A percentile compares a stretch with the other conserved stretches of the same genome.
phyloP scores from a whole-genome alignment of 176 grass and related monocot species.

The Aechmea fasciata region DNA sequence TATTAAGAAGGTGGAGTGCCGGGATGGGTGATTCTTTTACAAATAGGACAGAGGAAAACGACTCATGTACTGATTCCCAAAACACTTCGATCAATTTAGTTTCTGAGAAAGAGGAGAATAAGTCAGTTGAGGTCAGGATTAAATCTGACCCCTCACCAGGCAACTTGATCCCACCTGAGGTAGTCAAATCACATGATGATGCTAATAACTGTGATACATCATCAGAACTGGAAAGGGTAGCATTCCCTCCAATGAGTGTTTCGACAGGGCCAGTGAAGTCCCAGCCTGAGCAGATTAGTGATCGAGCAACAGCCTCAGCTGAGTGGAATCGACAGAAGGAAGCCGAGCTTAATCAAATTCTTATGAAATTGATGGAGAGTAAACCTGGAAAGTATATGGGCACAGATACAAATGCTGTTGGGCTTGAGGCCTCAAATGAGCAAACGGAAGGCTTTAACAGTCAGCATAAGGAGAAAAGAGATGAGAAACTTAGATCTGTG shows the following conservation, averaged over 20 bases:
- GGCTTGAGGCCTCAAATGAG: constrained; percentile 39
- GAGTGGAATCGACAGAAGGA: constrained; percentile 96
- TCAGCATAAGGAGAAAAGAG: constrained; percentile 65
- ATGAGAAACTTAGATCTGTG: constrained; percentile 46
- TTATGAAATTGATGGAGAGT: constrained; percentile 93
- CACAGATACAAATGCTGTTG: constrained; percentile 18
- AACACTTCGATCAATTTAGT: constrained; percentile 32
- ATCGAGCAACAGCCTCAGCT: constrained; percentile 46
- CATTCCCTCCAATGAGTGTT: constrained; percentile 26
- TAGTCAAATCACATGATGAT: constrained; percentile 21
- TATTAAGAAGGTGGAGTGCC: constrained; percentile 91
- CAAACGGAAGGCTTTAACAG: constrained; percentile 36
- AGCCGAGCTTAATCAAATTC: constrained; percentile 91
- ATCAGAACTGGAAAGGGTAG: constrained; percentile 27
- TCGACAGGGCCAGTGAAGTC: constrained; percentile 30
- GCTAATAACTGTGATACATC: constrained; percentile 11
- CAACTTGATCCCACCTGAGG: constrained; percentile 14
- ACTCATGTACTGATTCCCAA: constrained; percentile 40
- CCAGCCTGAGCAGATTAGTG: constrained; percentile 41
- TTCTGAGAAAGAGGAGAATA: constrained; percentile 26
- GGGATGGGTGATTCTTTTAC: constrained; percentile 74
- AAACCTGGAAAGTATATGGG: constrained; percentile 55
- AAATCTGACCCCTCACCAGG: constrained; percentile 21
- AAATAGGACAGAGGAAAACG: constrained; percentile 41
- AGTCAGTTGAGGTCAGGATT: constrained; percentile 29